Conservation (phyloP, 768 basidiomycete species). For the Naematelia aurantialba region DNA sequence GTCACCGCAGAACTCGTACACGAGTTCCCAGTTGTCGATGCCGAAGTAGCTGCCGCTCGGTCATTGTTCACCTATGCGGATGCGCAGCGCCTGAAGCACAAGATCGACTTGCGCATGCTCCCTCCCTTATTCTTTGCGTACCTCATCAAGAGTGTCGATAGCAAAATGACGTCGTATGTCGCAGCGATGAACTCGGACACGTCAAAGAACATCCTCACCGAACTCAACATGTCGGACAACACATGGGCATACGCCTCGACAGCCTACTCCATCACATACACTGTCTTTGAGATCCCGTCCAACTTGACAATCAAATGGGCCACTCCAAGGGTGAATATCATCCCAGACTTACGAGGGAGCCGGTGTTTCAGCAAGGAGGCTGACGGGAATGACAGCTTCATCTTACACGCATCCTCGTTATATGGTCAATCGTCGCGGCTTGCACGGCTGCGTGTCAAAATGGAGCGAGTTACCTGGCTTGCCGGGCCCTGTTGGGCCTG, state of each 20-base stretch:
- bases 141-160: slow-evolving; percentile 27
- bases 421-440: slow-evolving; percentile 15
- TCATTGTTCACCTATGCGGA: slow-evolving; percentile 17
- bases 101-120: slow-evolving; percentile 19
- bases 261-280: slow-evolving; percentile 31
- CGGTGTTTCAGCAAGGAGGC: too few species aligned
- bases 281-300: slow-evolving; percentile 30
- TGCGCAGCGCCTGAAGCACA: slow-evolving; percentile 4
- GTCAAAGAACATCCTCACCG: slow-evolving; percentile 29
- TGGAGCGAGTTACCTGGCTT: slow-evolving; percentile 14
- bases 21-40: too few species aligned
- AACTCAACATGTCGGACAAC: slow-evolving; percentile 30
- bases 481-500: slow-evolving; percentile 26
- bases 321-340: slow-evolving; percentile 21
- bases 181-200: slow-evolving; percentile 27
- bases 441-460: slow-evolving; percentile 21
- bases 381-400: slow-evolving; percentile 20
- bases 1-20: too few species aligned
- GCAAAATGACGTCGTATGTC: slow-evolving; percentile 21
- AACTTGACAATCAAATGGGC: slow-evolving; percentile 33
- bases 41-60: too few species aligned
- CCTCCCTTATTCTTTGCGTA: slow-evolving; percentile 19
- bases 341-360: background rate
- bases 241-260: slow-evolving; percentile 27
- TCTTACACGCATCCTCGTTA: slow-evolving; percentile 18